Percentiles rank a stretch among this genome's conserved stretches.
Conservation (phyloP, 2,329 filamentous ascomycete genomes). For the Beauveria varroae region DNA sequence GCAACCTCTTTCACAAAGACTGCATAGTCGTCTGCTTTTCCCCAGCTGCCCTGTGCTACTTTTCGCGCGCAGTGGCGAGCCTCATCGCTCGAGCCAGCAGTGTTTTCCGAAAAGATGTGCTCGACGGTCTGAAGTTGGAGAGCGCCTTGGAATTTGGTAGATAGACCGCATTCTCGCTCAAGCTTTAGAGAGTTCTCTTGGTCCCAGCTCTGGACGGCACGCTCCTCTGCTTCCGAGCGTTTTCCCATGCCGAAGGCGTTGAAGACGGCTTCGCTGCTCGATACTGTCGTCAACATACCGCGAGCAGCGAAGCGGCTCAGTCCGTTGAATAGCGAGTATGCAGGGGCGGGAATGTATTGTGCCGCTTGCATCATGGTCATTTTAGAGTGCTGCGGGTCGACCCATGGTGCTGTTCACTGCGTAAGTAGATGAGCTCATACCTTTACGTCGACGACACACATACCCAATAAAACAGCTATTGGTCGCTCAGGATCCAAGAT, state of each 20-base stretch:
- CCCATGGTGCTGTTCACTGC: slow-evolving; percentile 12
- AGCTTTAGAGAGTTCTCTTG: neutral
- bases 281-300: slow-evolving; percentile 4
- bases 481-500: slow-evolving; percentile 19
- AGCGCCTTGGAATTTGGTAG: neutral
- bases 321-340: slow-evolving; percentile 3
- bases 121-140: slow-evolving; percentile 1
- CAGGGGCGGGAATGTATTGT: slow-evolving; percentile 1
- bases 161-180: slow-evolving; percentile 1
- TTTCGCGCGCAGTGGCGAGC: slow-evolving; percentile 8
- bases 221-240: slow-evolving; percentile 1
- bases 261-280: slow-evolving; percentile 8
- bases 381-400: slow-evolving; percentile 12
- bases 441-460: neutral
- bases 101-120: slow-evolving; percentile 9
- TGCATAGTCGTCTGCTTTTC: slow-evolving; percentile 3
- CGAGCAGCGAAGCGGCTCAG: slow-evolving; percentile 9
- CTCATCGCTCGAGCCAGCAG: slow-evolving; percentile 4
- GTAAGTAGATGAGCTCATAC: neutral
- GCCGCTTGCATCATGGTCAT: slow-evolving; percentile 7
- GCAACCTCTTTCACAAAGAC: slow-evolving; percentile 3
- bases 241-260: neutral
- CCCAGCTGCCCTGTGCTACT: slow-evolving; percentile 7
- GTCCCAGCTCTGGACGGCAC: neutral
- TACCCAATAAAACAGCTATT: slow-evolving; percentile 17